A percentile compares a stretch with the other conserved stretches of the same genome.
These are phyloP conservation scores for Solanum appendiculatum DNA, from an alignment of 257 asterid species.

Conservation along the genomic window DNA sequence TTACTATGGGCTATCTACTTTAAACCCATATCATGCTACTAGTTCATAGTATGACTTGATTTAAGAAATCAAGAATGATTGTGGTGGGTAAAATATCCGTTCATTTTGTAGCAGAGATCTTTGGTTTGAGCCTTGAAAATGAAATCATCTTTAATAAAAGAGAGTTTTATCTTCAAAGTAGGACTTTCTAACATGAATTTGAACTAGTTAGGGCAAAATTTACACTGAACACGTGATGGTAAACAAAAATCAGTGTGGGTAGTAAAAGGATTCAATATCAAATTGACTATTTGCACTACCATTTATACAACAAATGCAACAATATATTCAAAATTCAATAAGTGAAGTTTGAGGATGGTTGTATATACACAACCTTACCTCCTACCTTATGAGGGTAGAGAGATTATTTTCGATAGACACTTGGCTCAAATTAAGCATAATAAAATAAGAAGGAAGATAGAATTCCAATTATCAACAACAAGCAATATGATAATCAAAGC, in stretches of 20 bases:
- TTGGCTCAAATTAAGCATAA: background rate
- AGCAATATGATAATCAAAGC: background rate
- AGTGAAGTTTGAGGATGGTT: rapidly evolving
- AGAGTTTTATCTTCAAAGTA: background rate
- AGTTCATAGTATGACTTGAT: background rate
- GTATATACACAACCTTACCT: background rate
- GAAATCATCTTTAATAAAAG: background rate
- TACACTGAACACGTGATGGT: background rate
- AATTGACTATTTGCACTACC: background rate
- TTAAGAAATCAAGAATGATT: background rate
- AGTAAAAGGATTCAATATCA: background rate
- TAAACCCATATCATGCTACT: background rate
- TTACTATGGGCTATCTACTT: background rate
- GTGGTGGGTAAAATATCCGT: background rate
- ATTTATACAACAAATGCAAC: background rate
- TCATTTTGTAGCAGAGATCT: too few species aligned
- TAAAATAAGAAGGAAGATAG: background rate
- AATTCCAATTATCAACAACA: background rate
- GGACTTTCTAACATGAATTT: background rate
- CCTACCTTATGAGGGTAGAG: background rate
- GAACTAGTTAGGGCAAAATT: background rate
- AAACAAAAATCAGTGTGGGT: background rate
- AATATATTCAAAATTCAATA: background rate
- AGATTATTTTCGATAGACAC: background rate
- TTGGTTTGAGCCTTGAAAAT: background rate